Base-by-base conservation (phyloP, 305 asterid genomes). In the Plantago coronopus region DNA sequence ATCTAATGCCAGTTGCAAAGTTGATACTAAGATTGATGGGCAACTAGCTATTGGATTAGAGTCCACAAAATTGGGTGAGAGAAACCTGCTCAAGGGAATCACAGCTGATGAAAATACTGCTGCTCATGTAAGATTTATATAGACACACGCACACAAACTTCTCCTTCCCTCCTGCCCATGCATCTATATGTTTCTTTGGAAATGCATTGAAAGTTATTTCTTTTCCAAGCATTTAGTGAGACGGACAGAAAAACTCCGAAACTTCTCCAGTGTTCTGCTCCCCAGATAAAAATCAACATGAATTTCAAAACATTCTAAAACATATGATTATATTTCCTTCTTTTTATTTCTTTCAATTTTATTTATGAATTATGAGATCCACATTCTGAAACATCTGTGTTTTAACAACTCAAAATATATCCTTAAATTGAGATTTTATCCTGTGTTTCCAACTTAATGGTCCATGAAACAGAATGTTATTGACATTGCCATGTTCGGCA, bases 51-150 rank as follows among this genome's bases (percentile, higher is more conserved):
- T 87, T 25, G 95, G 91, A 60, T 65, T 83, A 54, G 85, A 82
- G 49, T 61, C 74, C 23, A 77, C 80, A 63, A 83, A 81, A 63
- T 65, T 93, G 73, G 83, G 93, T 58, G 96, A 89, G 73, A 80
- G 96, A 72, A 91, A 91, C 80, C 81, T 91, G 69, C 90, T 91
- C 51, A 91, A 91, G 86, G 98, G 98, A 64, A 81, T 91, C 57
- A 87, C 98, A 17, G 97, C 98, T 56, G 96, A 91, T 70, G 98
- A 91, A 74, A 91, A 91, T 69, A 86, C 97, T 22, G 95, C 96
- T 61, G 96, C 96, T 40, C 98, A 91, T 71, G 98, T 89, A 85
- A 83, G 73, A 48, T 61, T 59, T 59, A 53, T 53, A 58, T 22
- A 31, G 27, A 54, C 21, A 48, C 25, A 57, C 4, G 37, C 42